A percentile compares a stretch with the other conserved stretches of the same genome.
Conservation (phyloP, 2,329 filamentous ascomycete genomes). For the Stachybotrys echinatus region DNA sequence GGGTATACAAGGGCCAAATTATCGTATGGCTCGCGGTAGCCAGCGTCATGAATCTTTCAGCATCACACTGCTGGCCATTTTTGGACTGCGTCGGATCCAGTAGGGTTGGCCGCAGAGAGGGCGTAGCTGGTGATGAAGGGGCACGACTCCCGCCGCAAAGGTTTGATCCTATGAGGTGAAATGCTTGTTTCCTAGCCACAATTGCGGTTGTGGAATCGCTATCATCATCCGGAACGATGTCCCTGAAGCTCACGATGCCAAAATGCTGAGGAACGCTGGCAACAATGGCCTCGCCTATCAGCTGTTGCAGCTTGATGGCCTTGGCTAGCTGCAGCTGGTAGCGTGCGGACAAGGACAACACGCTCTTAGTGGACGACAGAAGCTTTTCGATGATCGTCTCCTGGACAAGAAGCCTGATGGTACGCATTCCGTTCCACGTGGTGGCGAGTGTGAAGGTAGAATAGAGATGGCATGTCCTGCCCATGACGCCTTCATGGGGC, state of each 20-base stretch:
- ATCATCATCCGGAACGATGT: constrained; percentile 19
- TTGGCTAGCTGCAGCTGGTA: constrained; percentile 30
- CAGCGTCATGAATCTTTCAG: constrained; percentile 42
- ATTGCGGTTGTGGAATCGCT: constrained; percentile 16
- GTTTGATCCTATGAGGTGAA: constrained; percentile 17
- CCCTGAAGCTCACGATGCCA: constrained; percentile 37
- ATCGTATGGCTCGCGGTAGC: constrained; percentile 42
- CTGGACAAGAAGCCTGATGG: constrained; percentile 39
- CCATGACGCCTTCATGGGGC: constrained; percentile 35
- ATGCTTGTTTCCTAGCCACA: constrained; percentile 20
- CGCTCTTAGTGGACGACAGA: constrained; percentile 12
- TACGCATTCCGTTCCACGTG: constrained; percentile 42
- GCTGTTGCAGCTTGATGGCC: constrained; percentile 29
- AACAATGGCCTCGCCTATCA: constrained; percentile 34
- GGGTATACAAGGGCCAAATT: constrained; percentile 45
- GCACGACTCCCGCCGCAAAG: neutral
- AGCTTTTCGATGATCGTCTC: constrained; percentile 42
- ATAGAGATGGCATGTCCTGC: constrained; percentile 39
- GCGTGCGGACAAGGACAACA: constrained; percentile 18
- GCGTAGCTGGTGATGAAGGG: constrained; percentile 12
- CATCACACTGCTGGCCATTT: constrained; percentile 25
- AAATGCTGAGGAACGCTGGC: constrained; percentile 46
- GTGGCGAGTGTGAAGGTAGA: constrained; percentile 37
- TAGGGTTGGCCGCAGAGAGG: constrained; percentile 24
- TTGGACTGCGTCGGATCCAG: constrained; percentile 31